Conservation (phyloP, 345 rosid genomes). For the Citrus sp. region DNA sequence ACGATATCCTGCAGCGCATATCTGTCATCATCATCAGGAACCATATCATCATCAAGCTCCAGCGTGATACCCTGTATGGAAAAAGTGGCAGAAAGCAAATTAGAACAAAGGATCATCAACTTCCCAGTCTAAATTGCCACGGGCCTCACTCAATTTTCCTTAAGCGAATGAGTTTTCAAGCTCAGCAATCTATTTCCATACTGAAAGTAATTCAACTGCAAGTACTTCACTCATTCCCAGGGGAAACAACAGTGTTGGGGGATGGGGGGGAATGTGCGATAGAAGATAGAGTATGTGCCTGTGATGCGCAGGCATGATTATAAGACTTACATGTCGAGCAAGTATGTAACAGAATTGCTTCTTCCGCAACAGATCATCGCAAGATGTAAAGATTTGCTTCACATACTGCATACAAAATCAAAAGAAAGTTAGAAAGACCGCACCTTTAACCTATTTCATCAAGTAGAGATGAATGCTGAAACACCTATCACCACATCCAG, state of each 20-base stretch:
- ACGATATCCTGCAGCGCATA: slow-evolving; percentile 72
- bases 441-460: not conserved
- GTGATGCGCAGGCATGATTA: not conserved
- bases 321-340: slow-evolving; percentile 79
- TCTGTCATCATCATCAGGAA: slow-evolving; percentile 58
- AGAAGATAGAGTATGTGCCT: not conserved
- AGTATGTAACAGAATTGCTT: slow-evolving; percentile 90
- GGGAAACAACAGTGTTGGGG: not conserved
- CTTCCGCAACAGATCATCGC: slow-evolving; percentile 59
- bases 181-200: not conserved
- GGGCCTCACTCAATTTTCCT: not conserved
- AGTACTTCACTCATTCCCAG: not conserved
- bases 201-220: not conserved
- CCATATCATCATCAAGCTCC: slow-evolving; percentile 71
- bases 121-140: not conserved
- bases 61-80: slow-evolving; percentile 60
- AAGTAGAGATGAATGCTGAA: not conserved
- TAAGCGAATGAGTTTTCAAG: not conserved
- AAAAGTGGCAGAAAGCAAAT: slow-evolving; percentile 10
- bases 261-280: not conserved
- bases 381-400: slow-evolving; percentile 73
- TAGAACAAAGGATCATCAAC: not conserved
- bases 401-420: slow-evolving; percentile 51
- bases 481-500: not conserved
- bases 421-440: not conserved